phyloP scores from a whole-genome alignment of 139 green algal species.

The Chlorella sp. region DNA sequence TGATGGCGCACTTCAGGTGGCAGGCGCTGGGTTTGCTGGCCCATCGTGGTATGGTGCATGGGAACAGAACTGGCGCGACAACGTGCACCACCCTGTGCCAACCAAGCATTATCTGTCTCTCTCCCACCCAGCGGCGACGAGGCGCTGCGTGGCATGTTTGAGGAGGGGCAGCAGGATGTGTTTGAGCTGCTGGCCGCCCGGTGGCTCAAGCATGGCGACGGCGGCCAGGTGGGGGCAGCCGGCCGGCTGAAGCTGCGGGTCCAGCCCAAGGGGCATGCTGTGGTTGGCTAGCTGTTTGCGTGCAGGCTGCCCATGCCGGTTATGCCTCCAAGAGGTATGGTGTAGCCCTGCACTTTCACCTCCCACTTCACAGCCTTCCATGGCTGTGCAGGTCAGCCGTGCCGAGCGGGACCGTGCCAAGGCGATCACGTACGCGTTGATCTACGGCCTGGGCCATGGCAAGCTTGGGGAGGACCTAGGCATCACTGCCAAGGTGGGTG shows the following conservation, averaged over 20 bases:
- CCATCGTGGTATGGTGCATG: too few species aligned
- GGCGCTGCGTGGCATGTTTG: slow-evolving; percentile 65
- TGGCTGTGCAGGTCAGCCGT: background rate
- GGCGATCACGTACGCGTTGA: background rate
- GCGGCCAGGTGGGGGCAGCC: slow-evolving; percentile 52
- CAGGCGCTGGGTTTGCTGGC: too few species aligned
- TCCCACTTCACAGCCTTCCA: background rate
- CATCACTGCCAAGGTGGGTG: too few species aligned
- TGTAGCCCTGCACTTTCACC: background rate
- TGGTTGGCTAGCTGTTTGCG: background rate
- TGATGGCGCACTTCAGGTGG: slow-evolving; percentile 89
- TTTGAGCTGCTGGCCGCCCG: slow-evolving; percentile 76
- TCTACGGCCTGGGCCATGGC: background rate
- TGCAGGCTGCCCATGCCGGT: background rate
- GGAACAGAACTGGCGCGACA: too few species aligned
- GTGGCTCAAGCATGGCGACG: slow-evolving; percentile 55
- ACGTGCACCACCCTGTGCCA: background rate
- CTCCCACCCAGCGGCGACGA: slow-evolving; percentile 8
- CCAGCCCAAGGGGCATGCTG: too few species aligned
- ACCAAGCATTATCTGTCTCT: background rate
- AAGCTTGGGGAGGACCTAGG: background rate
- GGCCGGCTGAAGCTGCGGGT: too few species aligned
- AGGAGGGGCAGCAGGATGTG: slow-evolving; percentile 63
- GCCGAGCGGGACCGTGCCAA: background rate
- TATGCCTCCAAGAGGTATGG: background rate